phyloP scores from a whole-genome alignment of 2,329 filamentous ascomycete genomes.

The Xylogone sp. region DNA sequence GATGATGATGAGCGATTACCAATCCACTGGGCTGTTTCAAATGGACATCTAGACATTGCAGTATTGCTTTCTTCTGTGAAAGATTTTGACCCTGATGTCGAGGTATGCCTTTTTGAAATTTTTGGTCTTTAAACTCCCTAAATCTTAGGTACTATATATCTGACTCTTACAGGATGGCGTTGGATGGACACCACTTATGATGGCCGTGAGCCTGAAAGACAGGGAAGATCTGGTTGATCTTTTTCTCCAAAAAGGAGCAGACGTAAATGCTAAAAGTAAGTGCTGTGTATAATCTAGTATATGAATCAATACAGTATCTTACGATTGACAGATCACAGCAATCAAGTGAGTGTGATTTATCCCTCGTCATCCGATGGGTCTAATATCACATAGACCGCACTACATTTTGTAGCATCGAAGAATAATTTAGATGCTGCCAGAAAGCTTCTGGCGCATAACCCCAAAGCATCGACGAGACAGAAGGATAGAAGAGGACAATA shows the following conservation, averaged over 20 bases:
- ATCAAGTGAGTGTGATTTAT: conserved; percentile 46
- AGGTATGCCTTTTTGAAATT: conserved; percentile 44
- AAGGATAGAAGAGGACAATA: conserved; percentile 88
- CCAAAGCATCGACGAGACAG: conserved; percentile 68
- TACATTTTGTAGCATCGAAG: conserved; percentile 92
- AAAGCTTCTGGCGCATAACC: conserved; percentile 68
- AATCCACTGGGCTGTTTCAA: conserved; percentile 90
- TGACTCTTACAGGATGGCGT: conserved; percentile 56
- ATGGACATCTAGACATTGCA: conserved; percentile 74
- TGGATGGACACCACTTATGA: conserved; percentile 84
- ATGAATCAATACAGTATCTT: not conserved
- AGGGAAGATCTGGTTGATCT: conserved; percentile 65
- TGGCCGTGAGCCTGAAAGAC: conserved; percentile 71
- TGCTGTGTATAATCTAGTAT: not conserved
- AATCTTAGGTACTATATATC: not conserved
- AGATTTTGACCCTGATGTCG: conserved; percentile 78
- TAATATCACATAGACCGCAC: conserved; percentile 59
- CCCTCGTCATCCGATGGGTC: conserved; percentile 1
- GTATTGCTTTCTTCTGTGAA: conserved; percentile 66
- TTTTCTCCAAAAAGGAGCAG: conserved; percentile 65
- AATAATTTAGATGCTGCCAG: conserved; percentile 78
- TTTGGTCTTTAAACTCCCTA: not conserved
- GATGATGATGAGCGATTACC: conserved; percentile 88
- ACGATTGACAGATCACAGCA: conserved; percentile 52
- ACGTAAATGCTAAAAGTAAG: conserved; percentile 69